Evolutionary conservation across 2,329 filamentous ascomycete species (phyloP).

Genomic region (Coniochaeta pulveracea): DNA sequence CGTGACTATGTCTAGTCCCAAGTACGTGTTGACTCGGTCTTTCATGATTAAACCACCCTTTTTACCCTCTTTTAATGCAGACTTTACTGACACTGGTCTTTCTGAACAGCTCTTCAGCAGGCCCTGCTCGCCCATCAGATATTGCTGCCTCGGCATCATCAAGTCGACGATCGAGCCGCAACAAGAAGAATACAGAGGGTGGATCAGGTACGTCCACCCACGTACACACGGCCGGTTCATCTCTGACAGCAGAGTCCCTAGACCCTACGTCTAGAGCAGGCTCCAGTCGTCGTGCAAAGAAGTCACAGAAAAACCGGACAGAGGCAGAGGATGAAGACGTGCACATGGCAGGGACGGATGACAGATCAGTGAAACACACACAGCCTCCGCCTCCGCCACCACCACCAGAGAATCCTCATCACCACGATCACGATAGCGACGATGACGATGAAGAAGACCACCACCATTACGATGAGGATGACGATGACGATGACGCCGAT

Average conservation of each 20-base stretch:
- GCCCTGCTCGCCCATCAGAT: constrained; percentile 51
- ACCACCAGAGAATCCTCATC: constrained; percentile 26
- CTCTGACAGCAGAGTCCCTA: constrained; percentile 12
- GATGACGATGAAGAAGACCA: constrained; percentile 46
- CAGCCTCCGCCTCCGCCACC: constrained; percentile 31
- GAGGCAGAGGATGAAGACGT: constrained; percentile 52
- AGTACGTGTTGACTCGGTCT: constrained; percentile 34
- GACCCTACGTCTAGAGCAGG: constrained; percentile 21
- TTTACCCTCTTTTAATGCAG: too few species aligned
- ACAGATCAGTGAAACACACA: constrained; percentile 30
- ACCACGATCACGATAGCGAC: constrained; percentile 26
- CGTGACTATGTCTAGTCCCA: constrained; percentile 61
- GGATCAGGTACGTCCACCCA: constrained; percentile 23
- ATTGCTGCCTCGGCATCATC: constrained; percentile 50
- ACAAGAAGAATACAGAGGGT: constrained; percentile 50
- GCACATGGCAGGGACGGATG: constrained; percentile 59
- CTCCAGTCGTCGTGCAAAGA: constrained; percentile 38
- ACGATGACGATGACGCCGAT: constrained; percentile 39
- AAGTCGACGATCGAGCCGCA: constrained; percentile 61
- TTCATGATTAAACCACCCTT: constrained; percentile 2
- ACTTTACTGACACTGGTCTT: not conserved
- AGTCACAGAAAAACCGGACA: constrained; percentile 37
- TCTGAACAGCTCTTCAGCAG: constrained; percentile 24
- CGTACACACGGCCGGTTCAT: not conserved
- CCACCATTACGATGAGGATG: constrained; percentile 41